Conservation (phyloP, 1,284 basidiomycete genomes). For the Neotropicomus parvogracilis region DNA sequence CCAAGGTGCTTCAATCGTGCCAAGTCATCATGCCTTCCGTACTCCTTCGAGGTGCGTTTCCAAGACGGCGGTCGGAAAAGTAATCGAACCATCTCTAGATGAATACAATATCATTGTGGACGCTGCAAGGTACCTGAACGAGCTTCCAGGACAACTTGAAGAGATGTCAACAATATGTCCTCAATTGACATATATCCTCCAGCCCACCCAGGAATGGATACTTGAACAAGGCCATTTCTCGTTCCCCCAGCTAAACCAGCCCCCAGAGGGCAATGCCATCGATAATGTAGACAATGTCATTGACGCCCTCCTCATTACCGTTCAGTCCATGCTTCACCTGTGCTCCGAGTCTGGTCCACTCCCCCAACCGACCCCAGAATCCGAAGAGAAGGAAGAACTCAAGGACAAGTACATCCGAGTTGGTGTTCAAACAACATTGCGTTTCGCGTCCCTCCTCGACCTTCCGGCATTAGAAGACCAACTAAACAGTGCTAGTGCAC, state of each 20-base stretch:
- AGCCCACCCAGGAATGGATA: slow-evolving; percentile 30
- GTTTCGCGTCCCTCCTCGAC: slow-evolving; percentile 44
- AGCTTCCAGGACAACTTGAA: slow-evolving; percentile 25
- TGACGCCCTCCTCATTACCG: slow-evolving; percentile 58
- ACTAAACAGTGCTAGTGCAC: slow-evolving; percentile 32
- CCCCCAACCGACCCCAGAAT: slow-evolving; percentile 2
- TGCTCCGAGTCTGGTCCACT: slow-evolving; percentile 30
- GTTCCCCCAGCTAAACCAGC: slow-evolving; percentile 9
- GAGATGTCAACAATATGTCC: slow-evolving; percentile 32
- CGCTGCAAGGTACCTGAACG: slow-evolving; percentile 19
- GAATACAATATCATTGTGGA: slow-evolving; percentile 23
- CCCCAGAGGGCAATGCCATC: background rate
- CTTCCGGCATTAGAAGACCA: slow-evolving; percentile 39
- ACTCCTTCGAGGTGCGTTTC: slow-evolving; percentile 33
- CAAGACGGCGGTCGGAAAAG: background rate
- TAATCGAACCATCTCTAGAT: slow-evolving; percentile 14
- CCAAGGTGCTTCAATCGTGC: slow-evolving; percentile 20
- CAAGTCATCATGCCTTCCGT: slow-evolving; percentile 26
- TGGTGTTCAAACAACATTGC: slow-evolving; percentile 35
- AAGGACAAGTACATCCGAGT: slow-evolving; percentile 43
- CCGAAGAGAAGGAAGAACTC: slow-evolving; percentile 5
- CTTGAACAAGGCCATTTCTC: slow-evolving; percentile 30
- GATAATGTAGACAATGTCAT: slow-evolving; percentile 42
- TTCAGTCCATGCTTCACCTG: slow-evolving; percentile 55
- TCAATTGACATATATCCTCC: slow-evolving; percentile 28